Evolutionary conservation across 257 asterid species (phyloP), one percentile per base, ranked within the genome.

Genomic region (Jacaranda mimosifolia): DNA sequence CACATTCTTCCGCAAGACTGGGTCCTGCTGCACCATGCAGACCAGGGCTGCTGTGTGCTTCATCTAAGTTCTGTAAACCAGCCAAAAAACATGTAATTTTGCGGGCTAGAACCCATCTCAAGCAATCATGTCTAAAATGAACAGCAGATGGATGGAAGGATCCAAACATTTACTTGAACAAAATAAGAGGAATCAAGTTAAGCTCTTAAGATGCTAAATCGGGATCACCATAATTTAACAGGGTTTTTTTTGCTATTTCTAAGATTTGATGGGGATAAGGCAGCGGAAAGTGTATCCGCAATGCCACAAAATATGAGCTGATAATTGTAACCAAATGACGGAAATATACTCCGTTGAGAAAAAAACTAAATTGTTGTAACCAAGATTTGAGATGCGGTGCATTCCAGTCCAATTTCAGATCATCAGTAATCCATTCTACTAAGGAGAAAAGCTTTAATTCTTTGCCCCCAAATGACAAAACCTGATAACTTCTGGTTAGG

Each of bases 21-120:
- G 96, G 94, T 82, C 99, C 99, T 74, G 99, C 98, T 53, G 98
- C 98, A 79, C 91, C 95, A 85, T 90, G 97, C 94, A 96, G 87
- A 81, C 99, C 98, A 52, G 95, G 96, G 81, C 98, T 93, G 85
- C 98, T 92, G 80, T 90, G 98, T n/a, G 87, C 97, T 90, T 96
- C 99, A 82, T 96, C 99, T 81, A 96, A 83, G 83, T 85, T 96
- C 99, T 96, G 93, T 57, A 72, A 65, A 42, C 21, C 81, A 80
- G 19, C 74, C 82, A 74, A 68, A 86, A 59, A 77, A 53, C 62
- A 65, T 6, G 70, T 10, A 58, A 74, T 60, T 60, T 73, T 65
- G 70, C 65, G 60, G 35, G 64, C 72, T 76, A 68, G 63, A 51
- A 62, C 63, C 63, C 71, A 70, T 64, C 62, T 81, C 66, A 57